Base-by-base conservation (phyloP, 2,329 filamentous ascomycete species). In the Karstenula rhodostoma region DNA sequence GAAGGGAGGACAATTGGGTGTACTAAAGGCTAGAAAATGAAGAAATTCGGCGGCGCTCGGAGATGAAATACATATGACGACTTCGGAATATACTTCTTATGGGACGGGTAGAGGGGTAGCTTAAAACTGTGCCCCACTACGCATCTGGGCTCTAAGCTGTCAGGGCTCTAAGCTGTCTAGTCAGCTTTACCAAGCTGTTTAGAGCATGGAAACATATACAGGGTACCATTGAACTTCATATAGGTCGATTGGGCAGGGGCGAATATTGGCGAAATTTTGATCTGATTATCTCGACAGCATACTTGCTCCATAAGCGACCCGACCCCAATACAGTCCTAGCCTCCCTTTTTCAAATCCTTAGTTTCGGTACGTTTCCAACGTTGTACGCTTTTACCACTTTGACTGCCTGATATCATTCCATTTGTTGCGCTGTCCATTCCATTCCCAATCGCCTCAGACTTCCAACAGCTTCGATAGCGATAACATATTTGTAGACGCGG, bases 151-250 rank as follows among this genome's bases (percentile, higher is more conserved):
- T n/a, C n/a, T n/a, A n/a, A n/a, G n/a, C n/a, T 59, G 54, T 56
- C 40, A 62, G 56, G 47, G 53, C 46, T 25, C 54, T 22, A 47
- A 51, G 42, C 44, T 58, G 60, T 42, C 23, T 53, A 58, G 61
- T 69, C 67, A 69, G 71, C 67, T 56, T 70, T 61, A 63, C 62
- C 67, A 57, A 72, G 63, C 61, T n/a, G 27, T 37, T 43, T 32
- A 43, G 29, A 32, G 8, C 4, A 32, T 32, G 29, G 7, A 32
- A 6, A 32, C 29, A 32, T 10, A 32, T 9, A 32, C 29, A 32
- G 12, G 8, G 29, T 10, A 32, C 29, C 29, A 32, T 9, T 9
- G 29, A 10, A 32, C 7, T 6, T 32, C 29, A 32, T 32, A 9
- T 5, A 10, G 29, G 29, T 32, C 29, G 29, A 32, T 32, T 32